Conservation (phyloP, 805 yeast genomes). For the Blastobotrys terrestris region DNA sequence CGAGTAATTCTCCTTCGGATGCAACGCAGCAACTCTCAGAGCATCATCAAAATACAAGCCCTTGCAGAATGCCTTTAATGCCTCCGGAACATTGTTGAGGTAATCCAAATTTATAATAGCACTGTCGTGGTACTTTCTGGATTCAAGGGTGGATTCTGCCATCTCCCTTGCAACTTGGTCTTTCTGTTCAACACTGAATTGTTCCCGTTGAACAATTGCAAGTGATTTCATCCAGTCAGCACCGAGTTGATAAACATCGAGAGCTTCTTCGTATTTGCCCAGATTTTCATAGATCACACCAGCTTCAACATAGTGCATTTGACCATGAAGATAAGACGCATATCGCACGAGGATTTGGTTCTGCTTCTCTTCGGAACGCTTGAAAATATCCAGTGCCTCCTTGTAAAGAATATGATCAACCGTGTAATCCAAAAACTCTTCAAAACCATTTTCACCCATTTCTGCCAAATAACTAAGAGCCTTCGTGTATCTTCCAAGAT, state of each 20-base stretch:
- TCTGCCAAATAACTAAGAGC: constrained; percentile 73
- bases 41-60: constrained; percentile 74
- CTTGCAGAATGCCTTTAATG: constrained; percentile 65
- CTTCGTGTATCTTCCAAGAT: constrained; percentile 57
- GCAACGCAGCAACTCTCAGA: constrained; percentile 49
- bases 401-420: constrained; percentile 63
- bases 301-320: constrained; percentile 62
- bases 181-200: constrained; percentile 33
- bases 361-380: constrained; percentile 50
- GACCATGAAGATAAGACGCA: constrained; percentile 55
- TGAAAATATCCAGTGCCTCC: constrained; percentile 58
- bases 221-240: constrained; percentile 85
- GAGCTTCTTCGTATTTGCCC: constrained; percentile 49
- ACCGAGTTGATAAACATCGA: constrained; percentile 62
- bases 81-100: constrained; percentile 52
- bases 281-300: constrained; percentile 73
- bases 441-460: constrained; percentile 34
- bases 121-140: constrained; percentile 70
- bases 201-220: constrained; percentile 42
- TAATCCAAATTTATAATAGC: constrained; percentile 67
- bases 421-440: constrained; percentile 64
- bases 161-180: constrained; percentile 52
- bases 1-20: constrained; percentile 33
- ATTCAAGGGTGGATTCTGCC: constrained; percentile 50
- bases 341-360: constrained; percentile 49